Percentiles rank a stretch among this genome's conserved stretches.
These are phyloP conservation scores for Pseudofabraea citricarpa DNA, from an alignment of 2,329 filamentous ascomycete genomes.

Conservation along the genomic window DNA sequence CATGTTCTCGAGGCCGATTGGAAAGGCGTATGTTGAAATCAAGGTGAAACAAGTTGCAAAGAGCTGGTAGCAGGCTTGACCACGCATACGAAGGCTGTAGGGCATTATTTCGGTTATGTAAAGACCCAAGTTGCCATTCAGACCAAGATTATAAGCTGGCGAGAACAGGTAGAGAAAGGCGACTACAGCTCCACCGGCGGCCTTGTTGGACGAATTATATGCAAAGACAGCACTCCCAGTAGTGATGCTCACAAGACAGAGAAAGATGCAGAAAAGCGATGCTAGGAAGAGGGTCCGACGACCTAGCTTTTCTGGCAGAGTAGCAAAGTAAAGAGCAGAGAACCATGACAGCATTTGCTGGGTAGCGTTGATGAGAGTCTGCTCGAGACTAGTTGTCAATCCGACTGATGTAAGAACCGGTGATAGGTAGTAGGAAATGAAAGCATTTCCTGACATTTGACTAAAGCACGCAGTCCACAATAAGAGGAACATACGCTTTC, in stretches of 20 bases:
- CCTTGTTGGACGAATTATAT: constrained; percentile 10
- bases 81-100: constrained; percentile 16
- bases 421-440: constrained; percentile 30
- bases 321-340: constrained; percentile 28
- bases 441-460: constrained; percentile 9
- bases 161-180: constrained; percentile 46
- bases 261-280: no score
- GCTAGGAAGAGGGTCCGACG: constrained; percentile 5
- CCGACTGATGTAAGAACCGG: constrained; percentile 5
- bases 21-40: constrained; percentile 46
- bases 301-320: constrained; percentile 1
- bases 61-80: constrained; percentile 26
- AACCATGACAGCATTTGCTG: constrained; percentile 25
- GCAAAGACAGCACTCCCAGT: constrained; percentile 31
- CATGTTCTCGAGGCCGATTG: constrained; percentile 53
- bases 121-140: constrained; percentile 49
- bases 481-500: constrained; percentile 10
- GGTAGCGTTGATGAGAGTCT: constrained; percentile 19
- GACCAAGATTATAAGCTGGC: constrained; percentile 47
- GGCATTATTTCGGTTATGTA: constrained; percentile 10
- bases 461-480: constrained; percentile 6
- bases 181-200: constrained; percentile 36
- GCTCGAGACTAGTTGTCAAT: constrained; percentile 23
- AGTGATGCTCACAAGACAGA: constrained; percentile 4
- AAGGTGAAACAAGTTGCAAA: constrained; percentile 19